Evolutionary conservation across 2,329 filamentous ascomycete genomes (phyloP), one percentile per base, ranked within the genome.

Genomic region (Pseudohalonectria lignicola): DNA sequence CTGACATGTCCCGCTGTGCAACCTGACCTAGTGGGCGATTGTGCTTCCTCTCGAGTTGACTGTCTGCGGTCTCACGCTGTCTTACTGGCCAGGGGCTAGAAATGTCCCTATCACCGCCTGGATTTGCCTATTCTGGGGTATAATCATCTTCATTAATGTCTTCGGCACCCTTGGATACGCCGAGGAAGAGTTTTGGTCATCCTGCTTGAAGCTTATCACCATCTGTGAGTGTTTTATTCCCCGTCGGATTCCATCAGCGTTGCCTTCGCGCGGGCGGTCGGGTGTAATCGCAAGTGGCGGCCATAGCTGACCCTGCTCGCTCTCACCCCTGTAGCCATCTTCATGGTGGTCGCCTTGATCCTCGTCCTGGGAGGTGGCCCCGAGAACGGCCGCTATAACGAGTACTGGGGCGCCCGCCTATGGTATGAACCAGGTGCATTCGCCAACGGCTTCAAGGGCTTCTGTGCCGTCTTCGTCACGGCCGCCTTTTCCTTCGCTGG

Each of bases 401-500:
- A 60, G 6, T 69, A 64, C 45, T 57, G 52, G 49, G 65, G 69
- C 4, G 56, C 57, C n/a, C 54, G 60, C 20, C 40, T 59, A 33
- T 63, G 66, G 64, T 49, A 63, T 44, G 49, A 61, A 3, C 57
- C 64, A 0, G 64, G 64, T 2, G 64, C 66, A 0, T 85, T 84
- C 57, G 64, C 81, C 55, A 73, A 82, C 47, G 79, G 79, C 21
- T 82, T 82, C 63, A 74, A 76, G 41, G 80, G 80, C 4, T 71
- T 84, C 45, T 83, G 78, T 53, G 69, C 67, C 43, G 74, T 80
- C 41, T 82, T 84, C 44, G 78, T 83, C 39, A 82, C 74, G 1
- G 79, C 79, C 5, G 79, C 79, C 11, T 83, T 83, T 49, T 64
- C 79, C 28, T 83, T 80, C 46, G 69, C 76, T 2, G 79, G 79